Conservation (phyloP, 805 yeast genomes). For the Metschnikowia hibisci region DNA sequence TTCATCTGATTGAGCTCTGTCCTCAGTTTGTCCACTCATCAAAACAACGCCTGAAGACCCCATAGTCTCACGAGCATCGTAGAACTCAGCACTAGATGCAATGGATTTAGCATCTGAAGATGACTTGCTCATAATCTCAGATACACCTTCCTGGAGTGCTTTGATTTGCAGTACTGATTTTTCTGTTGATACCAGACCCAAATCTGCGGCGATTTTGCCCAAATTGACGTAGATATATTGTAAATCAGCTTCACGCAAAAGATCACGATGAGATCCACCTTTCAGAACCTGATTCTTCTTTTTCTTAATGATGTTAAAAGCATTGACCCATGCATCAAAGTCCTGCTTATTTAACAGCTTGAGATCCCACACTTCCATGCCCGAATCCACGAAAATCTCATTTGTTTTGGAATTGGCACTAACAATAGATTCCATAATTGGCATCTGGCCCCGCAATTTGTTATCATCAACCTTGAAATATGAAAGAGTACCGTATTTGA, state of each 20-base stretch:
- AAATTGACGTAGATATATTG: constrained; percentile 1
- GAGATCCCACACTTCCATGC: constrained; percentile 90
- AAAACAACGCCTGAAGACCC: constrained; percentile 57
- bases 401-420: constrained; percentile 66
- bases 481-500: constrained; percentile 75
- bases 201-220: background rate
- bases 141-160: background rate
- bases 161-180: constrained; percentile 1
- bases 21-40: constrained; percentile 21
- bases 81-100: constrained; percentile 31
- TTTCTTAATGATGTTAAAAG: constrained; percentile 56
- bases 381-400: constrained; percentile 83
- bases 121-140: constrained; percentile 3
- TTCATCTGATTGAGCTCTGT: constrained; percentile 11
- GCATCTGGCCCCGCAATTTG: constrained; percentile 87
- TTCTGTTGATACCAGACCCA: constrained; percentile 2
- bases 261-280: background rate
- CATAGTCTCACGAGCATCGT: constrained; percentile 66
- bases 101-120: constrained; percentile 26
- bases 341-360: constrained; percentile 63
- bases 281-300: constrained; percentile 9
- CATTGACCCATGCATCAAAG: constrained; percentile 79
- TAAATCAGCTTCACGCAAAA: background rate
- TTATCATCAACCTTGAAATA: constrained; percentile 74
- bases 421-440: constrained; percentile 74